Evolutionary conservation across 352 stramenopile genomes (phyloP).

Genomic region (Globisporangium uncinulatum): DNA sequence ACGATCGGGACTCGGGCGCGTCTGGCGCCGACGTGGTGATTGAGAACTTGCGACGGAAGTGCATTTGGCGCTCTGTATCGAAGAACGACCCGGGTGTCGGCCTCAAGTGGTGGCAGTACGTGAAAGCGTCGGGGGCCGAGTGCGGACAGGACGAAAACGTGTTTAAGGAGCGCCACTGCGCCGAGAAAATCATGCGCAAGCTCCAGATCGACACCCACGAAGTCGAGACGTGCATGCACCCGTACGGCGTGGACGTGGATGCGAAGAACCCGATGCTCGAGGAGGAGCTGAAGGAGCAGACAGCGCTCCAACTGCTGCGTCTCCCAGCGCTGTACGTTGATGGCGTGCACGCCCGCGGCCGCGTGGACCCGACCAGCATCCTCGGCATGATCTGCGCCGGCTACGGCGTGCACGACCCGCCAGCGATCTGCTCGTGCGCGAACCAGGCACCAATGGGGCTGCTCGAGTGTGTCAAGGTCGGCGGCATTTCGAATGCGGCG

Average conservation of each 20-base stretch:
- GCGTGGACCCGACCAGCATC: conserved; percentile 84
- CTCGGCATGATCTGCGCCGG: conserved; percentile 82
- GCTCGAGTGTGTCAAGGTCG: conserved; percentile 65
- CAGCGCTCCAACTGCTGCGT: conserved; percentile 86
- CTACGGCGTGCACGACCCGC: conserved; percentile 78
- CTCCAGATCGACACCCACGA: conserved; percentile 73
- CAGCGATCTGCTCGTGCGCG: conserved; percentile 70
- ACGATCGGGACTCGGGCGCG: conserved; percentile 89
- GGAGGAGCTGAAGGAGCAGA: conserved; percentile 87
- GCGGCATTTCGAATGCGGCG: conserved; percentile 59
- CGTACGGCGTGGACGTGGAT: conserved; percentile 88
- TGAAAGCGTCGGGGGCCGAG: conserved; percentile 86
- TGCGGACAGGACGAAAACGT: conserved; percentile 82
- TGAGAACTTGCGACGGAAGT: conserved; percentile 92
- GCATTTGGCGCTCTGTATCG: conserved; percentile 91
- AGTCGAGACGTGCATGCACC: conserved; percentile 93
- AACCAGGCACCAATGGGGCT: conserved; percentile 58
- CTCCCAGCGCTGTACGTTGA: conserved; percentile 95
- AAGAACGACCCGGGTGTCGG: conserved; percentile 81
- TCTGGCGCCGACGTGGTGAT: conserved; percentile 93
- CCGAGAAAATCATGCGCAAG: conserved; percentile 89
- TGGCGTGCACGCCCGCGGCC: conserved; percentile 88
- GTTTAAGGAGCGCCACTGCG: conserved; percentile 87
- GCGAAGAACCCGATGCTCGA: conserved; percentile 87
- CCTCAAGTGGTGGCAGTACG: conserved; percentile 93